These are phyloP conservation scores for Pilaira anomala DNA, from an alignment of 192 early-diverging fungal genomes.

Conservation along the genomic window DNA sequence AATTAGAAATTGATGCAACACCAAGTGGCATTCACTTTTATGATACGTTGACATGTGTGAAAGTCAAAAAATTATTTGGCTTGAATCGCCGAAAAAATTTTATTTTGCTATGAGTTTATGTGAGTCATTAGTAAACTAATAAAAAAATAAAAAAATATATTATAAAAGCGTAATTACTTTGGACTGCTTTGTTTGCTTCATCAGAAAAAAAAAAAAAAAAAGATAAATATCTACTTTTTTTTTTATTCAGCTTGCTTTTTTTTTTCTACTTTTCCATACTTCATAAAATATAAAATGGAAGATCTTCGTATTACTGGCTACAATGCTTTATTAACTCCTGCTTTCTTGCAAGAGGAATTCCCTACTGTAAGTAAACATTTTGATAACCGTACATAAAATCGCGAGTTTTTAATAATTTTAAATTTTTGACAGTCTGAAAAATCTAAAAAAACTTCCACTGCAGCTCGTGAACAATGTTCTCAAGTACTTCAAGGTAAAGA, in stretches of 20 bases:
- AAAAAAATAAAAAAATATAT: neutral
- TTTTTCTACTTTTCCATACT: neutral
- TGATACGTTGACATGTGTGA: neutral
- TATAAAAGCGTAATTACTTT: no score
- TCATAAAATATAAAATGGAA: constrained; percentile 50
- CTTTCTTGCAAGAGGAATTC: constrained; percentile 83
- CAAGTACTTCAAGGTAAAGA: constrained; percentile 76
- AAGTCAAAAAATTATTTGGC: neutral
- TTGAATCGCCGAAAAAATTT: constrained; percentile 8
- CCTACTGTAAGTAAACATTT: constrained; percentile 54
- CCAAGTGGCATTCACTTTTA: neutral
- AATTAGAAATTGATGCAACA: neutral
- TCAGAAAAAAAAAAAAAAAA: neutral
- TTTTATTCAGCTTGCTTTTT: neutral
- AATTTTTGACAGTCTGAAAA: constrained; percentile 13
- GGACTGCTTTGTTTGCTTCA: no score
- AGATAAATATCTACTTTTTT: neutral
- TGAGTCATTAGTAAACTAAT: constrained; percentile 7
- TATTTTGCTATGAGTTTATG: constrained; percentile 4
- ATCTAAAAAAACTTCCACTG: constrained; percentile 41
- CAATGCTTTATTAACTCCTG: constrained; percentile 89
- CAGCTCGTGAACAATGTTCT: constrained; percentile 59
- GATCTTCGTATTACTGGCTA: constrained; percentile 86
- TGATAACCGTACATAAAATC: neutral
- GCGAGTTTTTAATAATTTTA: neutral